Conservation (phyloP, 305 asterid species). For the Solanum hybrid region DNA sequence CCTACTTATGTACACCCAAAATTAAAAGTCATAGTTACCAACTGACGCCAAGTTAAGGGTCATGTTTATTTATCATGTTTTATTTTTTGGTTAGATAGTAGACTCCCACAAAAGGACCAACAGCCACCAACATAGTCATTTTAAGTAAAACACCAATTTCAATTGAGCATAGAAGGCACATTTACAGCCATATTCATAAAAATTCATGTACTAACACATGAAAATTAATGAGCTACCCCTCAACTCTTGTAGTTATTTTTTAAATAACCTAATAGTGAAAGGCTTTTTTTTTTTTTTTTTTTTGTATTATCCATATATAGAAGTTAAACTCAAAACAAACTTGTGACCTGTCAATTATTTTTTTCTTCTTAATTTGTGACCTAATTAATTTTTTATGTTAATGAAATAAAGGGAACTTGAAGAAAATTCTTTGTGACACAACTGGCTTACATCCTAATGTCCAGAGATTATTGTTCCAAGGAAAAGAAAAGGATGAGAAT, state of each 20-base stretch:
- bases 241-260: too few relatives aligned
- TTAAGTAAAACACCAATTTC: background rate
- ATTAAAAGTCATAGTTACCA: too few relatives aligned
- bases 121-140: background rate
- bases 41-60: too few relatives aligned
- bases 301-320: background rate
- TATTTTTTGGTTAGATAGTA: background rate
- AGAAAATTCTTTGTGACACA: constrained; percentile 13
- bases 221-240: background rate
- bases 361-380: background rate
- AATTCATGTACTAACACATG: background rate
- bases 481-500: constrained; percentile 23
- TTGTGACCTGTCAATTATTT: background rate
- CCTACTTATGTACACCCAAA: background rate
- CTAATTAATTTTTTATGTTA: background rate
- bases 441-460: constrained; percentile 19
- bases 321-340: background rate
- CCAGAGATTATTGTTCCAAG: constrained; percentile 25
- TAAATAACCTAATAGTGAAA: background rate
- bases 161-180: background rate
- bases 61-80: too few relatives aligned
- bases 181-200: background rate
- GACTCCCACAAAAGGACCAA: background rate
- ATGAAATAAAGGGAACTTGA: constrained; percentile 18
- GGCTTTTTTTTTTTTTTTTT: background rate